Conservation (phyloP, 1,139 yeast genomes). For the Yamadazyma trypodendri region DNA sequence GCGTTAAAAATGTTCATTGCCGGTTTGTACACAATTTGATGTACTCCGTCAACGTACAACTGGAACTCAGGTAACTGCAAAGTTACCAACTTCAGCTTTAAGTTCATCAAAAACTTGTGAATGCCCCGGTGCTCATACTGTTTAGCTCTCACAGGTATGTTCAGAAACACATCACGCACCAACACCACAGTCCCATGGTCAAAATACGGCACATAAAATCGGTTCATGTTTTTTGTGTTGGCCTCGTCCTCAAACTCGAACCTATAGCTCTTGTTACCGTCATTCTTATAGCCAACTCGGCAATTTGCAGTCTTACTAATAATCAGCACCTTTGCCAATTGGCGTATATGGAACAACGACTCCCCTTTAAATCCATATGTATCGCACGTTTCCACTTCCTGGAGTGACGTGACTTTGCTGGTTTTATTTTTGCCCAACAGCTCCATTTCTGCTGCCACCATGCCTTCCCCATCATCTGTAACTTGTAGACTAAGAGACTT, state of each 20-base stretch:
- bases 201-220: constrained; percentile 6
- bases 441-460: constrained; percentile 54
- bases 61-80: constrained; percentile 6
- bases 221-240: constrained; percentile 9
- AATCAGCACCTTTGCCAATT: constrained; percentile 3
- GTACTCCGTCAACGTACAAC: constrained; percentile 10
- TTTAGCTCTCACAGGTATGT: constrained; percentile 56
- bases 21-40: constrained; percentile 2
- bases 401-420: constrained; percentile 56
- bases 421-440: constrained; percentile 72
- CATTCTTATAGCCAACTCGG: background rate
- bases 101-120: constrained; percentile 22
- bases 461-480: constrained; percentile 78
- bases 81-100: constrained; percentile 21
- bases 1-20: constrained; percentile 7
- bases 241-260: constrained; percentile 8
- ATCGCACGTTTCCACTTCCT: constrained; percentile 46
- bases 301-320: constrained; percentile 3
- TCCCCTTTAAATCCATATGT: constrained; percentile 81
- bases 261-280: background rate
- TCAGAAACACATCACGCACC: constrained; percentile 49
- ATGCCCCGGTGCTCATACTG: constrained; percentile 23
- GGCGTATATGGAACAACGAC: constrained; percentile 61
- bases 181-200: constrained; percentile 51
- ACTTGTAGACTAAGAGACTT: constrained; percentile 60